A percentile compares a stretch with the other conserved stretches of the same genome.
Evolutionary conservation across 768 basidiomycete genomes (phyloP).

Genomic region (Tubosaeta sp.): DNA sequence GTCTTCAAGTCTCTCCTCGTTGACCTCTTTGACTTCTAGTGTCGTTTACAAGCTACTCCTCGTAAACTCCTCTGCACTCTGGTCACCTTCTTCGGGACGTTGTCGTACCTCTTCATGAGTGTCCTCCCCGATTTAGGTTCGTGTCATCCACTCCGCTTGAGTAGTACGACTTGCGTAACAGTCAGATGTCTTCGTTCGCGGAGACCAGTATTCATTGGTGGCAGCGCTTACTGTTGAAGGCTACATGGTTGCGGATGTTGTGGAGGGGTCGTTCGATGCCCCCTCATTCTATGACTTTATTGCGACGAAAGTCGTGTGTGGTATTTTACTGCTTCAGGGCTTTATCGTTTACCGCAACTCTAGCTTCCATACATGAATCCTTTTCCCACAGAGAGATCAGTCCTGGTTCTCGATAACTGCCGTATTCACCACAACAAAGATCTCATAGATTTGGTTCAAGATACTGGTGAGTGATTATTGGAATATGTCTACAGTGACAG

Average conservation of each 20-base stretch:
- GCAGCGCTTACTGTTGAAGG: background rate
- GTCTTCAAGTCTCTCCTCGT: too few relatives aligned
- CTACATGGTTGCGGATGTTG: background rate
- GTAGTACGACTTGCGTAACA: too few relatives aligned
- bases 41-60: too few relatives aligned
- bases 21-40: too few relatives aligned
- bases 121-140: too few relatives aligned
- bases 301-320: background rate
- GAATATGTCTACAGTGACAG: too few relatives aligned
- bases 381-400: background rate
- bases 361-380: conserved; percentile 1
- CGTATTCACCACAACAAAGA: conserved; percentile 3
- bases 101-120: too few relatives aligned
- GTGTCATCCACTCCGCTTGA: too few relatives aligned
- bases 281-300: background rate
- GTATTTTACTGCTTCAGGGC: too few relatives aligned
- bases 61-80: too few relatives aligned
- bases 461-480: background rate
- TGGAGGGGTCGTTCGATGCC: background rate
- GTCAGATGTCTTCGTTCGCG: background rate
- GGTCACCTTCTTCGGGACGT: too few relatives aligned
- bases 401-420: conserved; percentile 4
- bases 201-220: background rate
- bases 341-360: too few relatives aligned
- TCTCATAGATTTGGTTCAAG: background rate